These are phyloP conservation scores for Xanthoceras sorbifolium DNA, from an alignment of 345 rosid species.

Conservation along the genomic window DNA sequence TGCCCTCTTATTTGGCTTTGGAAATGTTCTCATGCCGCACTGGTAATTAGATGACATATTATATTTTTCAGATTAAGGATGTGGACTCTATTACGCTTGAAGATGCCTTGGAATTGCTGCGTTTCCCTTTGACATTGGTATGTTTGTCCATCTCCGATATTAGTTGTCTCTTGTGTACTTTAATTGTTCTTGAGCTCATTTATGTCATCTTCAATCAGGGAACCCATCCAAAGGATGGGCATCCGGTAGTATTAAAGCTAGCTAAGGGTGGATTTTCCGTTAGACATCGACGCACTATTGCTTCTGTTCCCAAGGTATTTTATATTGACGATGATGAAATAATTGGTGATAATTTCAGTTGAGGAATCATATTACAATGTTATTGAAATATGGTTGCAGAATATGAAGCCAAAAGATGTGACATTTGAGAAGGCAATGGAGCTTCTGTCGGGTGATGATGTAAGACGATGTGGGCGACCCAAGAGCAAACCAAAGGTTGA, in stretches of 20 bases:
- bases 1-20: neutral
- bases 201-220: conserved; percentile 52
- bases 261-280: conserved; percentile 68
- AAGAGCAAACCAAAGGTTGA: conserved; percentile 49
- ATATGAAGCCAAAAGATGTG: conserved; percentile 53
- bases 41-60: neutral
- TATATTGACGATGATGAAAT: neutral
- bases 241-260: conserved; percentile 66
- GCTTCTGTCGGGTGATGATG: conserved; percentile 64
- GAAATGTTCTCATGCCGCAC: neutral
- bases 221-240: conserved; percentile 80
- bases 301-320: conserved; percentile 86
- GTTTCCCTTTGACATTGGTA: conserved; percentile 83
- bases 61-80: conserved; percentile 62
- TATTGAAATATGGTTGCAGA: conserved; percentile 46
- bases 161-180: conserved; percentile 1
- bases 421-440: conserved; percentile 75
- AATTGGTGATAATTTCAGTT: neutral
- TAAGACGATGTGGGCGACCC: conserved; percentile 66
- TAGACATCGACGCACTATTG: conserved; percentile 71
- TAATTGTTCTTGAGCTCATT: conserved; percentile 3
- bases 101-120: conserved; percentile 78
- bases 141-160: conserved; percentile 19
- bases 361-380: neutral
- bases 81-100: conserved; percentile 60